A percentile compares a stretch with the other conserved stretches of the same genome.
Evolutionary conservation across 2,329 filamentous ascomycete genomes (phyloP).

Genomic region (Immersiporthe knoxdaviesiana): DNA sequence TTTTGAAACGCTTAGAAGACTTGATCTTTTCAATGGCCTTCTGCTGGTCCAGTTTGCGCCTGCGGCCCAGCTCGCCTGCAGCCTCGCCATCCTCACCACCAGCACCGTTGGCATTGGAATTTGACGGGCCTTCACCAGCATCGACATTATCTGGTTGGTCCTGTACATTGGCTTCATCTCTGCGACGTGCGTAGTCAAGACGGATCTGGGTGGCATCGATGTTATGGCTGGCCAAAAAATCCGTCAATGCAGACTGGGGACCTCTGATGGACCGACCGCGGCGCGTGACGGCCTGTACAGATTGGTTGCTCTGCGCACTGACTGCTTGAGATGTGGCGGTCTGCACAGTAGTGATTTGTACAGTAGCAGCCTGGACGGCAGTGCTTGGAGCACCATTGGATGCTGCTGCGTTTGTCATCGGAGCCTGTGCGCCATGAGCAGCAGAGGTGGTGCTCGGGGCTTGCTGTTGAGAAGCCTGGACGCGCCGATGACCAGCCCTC

Average conservation of each 20-base stretch:
- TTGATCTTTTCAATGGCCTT: conserved; percentile 65
- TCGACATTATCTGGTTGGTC: conserved; percentile 36
- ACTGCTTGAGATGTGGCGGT: background rate
- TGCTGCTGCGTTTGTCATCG: background rate
- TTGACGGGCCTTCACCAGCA: conserved; percentile 34
- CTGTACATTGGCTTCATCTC: conserved; percentile 43
- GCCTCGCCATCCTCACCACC: conserved; percentile 34
- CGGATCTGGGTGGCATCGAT: conserved; percentile 66
- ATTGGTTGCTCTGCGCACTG: conserved; percentile 13
- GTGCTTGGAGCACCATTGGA: background rate
- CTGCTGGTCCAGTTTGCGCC: conserved; percentile 57
- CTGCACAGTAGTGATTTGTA: background rate
- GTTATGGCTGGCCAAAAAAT: conserved; percentile 67
- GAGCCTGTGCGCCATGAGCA: background rate
- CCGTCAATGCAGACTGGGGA: conserved; percentile 55
- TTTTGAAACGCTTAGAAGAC: conserved; percentile 61
- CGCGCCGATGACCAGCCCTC: background rate
- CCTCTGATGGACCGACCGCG: conserved; percentile 27
- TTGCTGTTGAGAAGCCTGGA: background rate
- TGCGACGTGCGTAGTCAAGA: conserved; percentile 51
- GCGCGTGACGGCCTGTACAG: conserved; percentile 13
- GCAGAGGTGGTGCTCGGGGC: background rate
- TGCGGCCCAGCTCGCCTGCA: conserved; percentile 38
- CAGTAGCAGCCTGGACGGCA: background rate
- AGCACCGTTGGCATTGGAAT: conserved; percentile 30